Base-by-base conservation (phyloP, 352 stramenopile species). In the Saprolegnia parasitica region DNA sequence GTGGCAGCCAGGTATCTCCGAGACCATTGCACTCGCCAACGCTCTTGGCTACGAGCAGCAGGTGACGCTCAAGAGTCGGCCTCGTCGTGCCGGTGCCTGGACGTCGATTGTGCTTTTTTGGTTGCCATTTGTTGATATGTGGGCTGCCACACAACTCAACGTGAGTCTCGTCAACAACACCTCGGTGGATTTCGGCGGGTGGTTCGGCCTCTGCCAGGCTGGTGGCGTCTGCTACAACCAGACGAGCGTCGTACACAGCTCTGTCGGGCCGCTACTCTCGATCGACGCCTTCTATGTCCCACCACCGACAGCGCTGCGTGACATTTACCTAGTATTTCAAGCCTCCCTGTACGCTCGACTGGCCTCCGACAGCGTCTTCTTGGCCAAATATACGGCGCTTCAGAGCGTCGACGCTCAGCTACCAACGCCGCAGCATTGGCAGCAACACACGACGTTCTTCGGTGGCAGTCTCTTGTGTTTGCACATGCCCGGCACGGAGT, bases 41-140 rank as follows among this genome's bases (percentile, higher is more conserved):
- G 56, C 56, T 10, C 35, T 65, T 50, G 56, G 56, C 35, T 29
- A 52, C 18, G 26, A n/a, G 49, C 49, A 56, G 24, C 10, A 56
- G 49, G 23, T 37, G 23, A 40, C 54, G 11, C 13, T 61, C 54
- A 61, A 61, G n/a, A 21, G 21, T 24, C 10, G 21, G 16, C 29
- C 29, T 35, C 29, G 29, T 35, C 2, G 29, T 5, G 29, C 29
- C 2, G 29, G 29, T 35, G 29, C 29, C 2, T 35, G 29, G 29
- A 35, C 29, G 29, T 35, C 29, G 29, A 35, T 35, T 35, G 29
- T 35, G 29, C 29, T 6, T 2, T 35, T 35, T 5, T 35, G 29
- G 29, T 3, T n/a, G 9, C 21, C 49, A 29, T 35, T 35, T 35
- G 29, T 35, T 35, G 29, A 35, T 35, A 35, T 35, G 29, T 52